phyloP scores from a whole-genome alignment of 1,284 basidiomycete genomes.

The Trichosporon sp. region DNA sequence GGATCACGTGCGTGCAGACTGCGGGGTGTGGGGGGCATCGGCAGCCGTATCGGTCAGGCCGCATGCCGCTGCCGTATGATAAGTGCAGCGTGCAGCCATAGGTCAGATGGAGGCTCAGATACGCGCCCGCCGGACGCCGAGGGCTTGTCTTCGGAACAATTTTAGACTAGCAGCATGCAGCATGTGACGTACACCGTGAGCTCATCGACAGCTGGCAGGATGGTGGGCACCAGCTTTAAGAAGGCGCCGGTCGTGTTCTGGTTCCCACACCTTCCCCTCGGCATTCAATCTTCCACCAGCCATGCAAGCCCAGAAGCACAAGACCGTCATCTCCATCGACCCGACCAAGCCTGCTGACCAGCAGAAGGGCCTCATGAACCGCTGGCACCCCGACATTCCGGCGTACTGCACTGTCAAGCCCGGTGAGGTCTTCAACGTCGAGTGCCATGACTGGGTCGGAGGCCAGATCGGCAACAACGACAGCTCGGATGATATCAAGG shows the following conservation, averaged over 20 bases:
- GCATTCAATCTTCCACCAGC: background rate
- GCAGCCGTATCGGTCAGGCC: background rate
- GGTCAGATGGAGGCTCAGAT: background rate
- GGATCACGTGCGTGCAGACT: background rate
- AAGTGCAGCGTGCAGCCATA: background rate
- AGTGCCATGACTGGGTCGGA: constrained; percentile 73
- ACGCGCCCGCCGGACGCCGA: background rate
- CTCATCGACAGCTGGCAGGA: background rate
- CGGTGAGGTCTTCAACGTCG: constrained; percentile 62
- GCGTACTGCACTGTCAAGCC: constrained; percentile 23
- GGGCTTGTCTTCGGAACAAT: background rate
- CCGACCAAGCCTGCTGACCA: constrained; percentile 8
- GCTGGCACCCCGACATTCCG: constrained; percentile 16
- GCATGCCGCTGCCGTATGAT: background rate
- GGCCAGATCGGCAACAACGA: constrained; percentile 63
- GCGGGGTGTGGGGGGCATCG: background rate
- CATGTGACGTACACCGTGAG: background rate
- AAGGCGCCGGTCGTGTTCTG: background rate
- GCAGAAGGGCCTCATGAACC: constrained; percentile 10
- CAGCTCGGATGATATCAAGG: constrained; percentile 46
- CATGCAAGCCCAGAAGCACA: constrained; percentile 1
- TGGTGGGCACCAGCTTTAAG: background rate
- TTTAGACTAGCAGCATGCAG: background rate
- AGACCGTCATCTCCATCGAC: constrained; percentile 8
- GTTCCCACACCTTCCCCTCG: background rate